Evolutionary conservation across 176 grass and related monocot species (phyloP), one percentile per base, ranked within the genome.

Genomic region (Hordeum marinum): DNA sequence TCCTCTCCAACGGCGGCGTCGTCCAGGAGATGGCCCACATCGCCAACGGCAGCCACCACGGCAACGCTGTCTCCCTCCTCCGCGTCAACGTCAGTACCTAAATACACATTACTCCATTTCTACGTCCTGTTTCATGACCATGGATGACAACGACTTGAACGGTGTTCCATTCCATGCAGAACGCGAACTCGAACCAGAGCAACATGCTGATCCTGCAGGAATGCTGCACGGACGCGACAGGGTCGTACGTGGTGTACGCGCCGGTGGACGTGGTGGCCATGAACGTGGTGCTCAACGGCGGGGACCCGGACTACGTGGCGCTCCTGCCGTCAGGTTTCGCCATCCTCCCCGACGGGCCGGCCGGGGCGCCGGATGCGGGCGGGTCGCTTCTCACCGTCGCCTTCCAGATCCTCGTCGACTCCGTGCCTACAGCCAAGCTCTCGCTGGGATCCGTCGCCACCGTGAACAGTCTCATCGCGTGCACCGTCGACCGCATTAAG

Each of bases 131-230:
- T 57, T 57, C n/a, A 46, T n/a, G 1, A 25, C 59, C 68, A 75
- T 76, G 20, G 21, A 9, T 76, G 80, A 52, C 20, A 59, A 20
- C 10, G 2, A 29, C 26, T 24, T 9, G 20, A 36, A 7, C 9
- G 23, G 36, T 26, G 18, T 4, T 66, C 5, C 35, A 46, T 43
- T 80, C 18, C 54, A 57, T 71, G 82, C 80, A 97, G 94, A 94
- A 93, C 62, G 79, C 84, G 20, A 97, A 92, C 65, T 89, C 92
- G 70, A 90, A 87, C 76, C 94, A 97, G 84, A 92, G 88, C 90
- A 90, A 90, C 92, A 97, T 92, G 94, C 83, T 97, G 58, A 94
- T 97, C 76, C 83, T 97, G 18, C 94, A 97, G 89, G 94, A 97
- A 78, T 89, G 92, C 74, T 90, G 86, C 86, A 97, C 90, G 3